phyloP scores from a whole-genome alignment of 768 basidiomycete species.

The Kwoniella newhampshirensis region DNA sequence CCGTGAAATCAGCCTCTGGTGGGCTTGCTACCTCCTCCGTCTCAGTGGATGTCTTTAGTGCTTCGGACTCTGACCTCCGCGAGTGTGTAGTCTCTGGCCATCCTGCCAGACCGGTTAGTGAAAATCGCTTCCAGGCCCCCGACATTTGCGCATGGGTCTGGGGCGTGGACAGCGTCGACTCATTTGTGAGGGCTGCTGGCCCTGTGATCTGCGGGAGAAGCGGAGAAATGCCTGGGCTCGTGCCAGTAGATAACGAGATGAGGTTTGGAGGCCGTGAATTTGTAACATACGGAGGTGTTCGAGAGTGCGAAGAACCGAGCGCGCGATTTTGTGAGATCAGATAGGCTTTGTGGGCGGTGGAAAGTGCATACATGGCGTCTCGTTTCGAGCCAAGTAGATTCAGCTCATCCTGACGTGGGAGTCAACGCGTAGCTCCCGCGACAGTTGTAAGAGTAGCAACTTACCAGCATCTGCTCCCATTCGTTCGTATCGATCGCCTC shows the following conservation, averaged over 20 bases:
- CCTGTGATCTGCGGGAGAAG: slow-evolving; percentile 58
- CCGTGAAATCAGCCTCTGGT: slow-evolving; percentile 12
- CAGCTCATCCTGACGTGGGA: slow-evolving; percentile 62
- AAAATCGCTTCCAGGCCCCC: slow-evolving; percentile 43
- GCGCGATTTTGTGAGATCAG: slow-evolving; percentile 56
- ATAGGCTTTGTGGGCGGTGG: slow-evolving; percentile 66
- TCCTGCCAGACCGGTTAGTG: slow-evolving; percentile 36
- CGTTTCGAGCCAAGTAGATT: slow-evolving; percentile 72
- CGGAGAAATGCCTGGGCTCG: slow-evolving; percentile 54
- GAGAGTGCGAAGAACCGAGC: slow-evolving; percentile 1
- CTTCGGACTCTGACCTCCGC: too few species aligned
- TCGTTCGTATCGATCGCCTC: slow-evolving; percentile 7
- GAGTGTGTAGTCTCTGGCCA: slow-evolving; percentile 22
- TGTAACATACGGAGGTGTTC: slow-evolving; percentile 1
- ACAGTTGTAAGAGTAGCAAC: not conserved
- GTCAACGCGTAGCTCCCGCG: not conserved
- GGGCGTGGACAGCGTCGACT: slow-evolving; percentile 8
- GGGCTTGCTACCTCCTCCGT: slow-evolving; percentile 12
- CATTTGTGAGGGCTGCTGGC: not conserved
- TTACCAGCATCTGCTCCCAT: slow-evolving; percentile 26
- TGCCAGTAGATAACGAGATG: slow-evolving; percentile 28
- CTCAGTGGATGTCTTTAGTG: not conserved
- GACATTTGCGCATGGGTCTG: slow-evolving; percentile 1
- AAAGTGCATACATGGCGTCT: slow-evolving; percentile 63
- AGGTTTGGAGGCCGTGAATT: slow-evolving; percentile 18